Base-by-base conservation (phyloP, 768 basidiomycete genomes). In the Royoungia palumana region DNA sequence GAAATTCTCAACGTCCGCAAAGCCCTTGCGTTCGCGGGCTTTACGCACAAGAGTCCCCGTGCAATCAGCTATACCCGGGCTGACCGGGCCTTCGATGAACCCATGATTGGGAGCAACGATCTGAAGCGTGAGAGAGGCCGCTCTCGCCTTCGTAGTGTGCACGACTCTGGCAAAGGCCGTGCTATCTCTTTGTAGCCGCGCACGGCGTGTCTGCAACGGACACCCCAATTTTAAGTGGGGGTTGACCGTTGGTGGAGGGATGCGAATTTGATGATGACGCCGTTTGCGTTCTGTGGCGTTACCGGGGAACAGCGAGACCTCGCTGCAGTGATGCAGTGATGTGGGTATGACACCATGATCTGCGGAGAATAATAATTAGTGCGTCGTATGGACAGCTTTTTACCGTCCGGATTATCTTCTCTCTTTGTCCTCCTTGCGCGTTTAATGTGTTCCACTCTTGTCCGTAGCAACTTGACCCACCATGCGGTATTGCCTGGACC, bases 1-100 rank as follows among this genome's bases (percentile, higher is more conserved):
- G 80, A 89, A 63, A 85, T 96, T 54, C 76, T 98, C 64, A 83
- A 90, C 60, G 83, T 94, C 54, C 85, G 94, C 59, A 97, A 98
- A 72, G 84, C 86, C 38, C 75, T 91, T 39, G 92, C 93, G 19
- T 95, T 94, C 69, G 89, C 87, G 50, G 90, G 89, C 43, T 92
- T 92, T 71, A 91, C 90, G 27, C 89, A 93, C 73, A 91, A 87
- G 76, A 89, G 85, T 59, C 89, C 89, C 53, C 84, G 89, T 53
- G 76, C 77, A 48, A 80, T 91, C 68, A 85, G 73, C 65, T 91
- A 90, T 68, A 74, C 81, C 58, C 78, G 83, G 61, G 86, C 80
- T 50, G 87, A 89, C 70, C 82, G 75, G 62, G 83, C 82, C 41
- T 86, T 89, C 65, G 81, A 80, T 61, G 75, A 72, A 51, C 70